Percentiles rank a stretch among this genome's conserved stretches.
phyloP scores from a whole-genome alignment of 139 green algal genomes.

The Zygnema circumcarinatum region DNA sequence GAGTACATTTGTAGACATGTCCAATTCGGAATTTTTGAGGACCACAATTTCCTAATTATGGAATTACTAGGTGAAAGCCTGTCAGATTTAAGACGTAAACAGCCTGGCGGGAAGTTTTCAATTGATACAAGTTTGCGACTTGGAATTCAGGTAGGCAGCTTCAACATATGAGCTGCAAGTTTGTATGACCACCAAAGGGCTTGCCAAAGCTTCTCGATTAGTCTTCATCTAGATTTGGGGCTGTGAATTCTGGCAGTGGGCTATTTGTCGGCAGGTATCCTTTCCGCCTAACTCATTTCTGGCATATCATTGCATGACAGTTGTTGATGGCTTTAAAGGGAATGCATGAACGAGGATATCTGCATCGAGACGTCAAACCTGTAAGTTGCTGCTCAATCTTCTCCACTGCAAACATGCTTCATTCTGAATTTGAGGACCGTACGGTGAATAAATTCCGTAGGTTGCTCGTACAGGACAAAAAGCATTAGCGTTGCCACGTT shows the following conservation, averaged over 20 bases:
- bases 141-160: slow-evolving; percentile 45
- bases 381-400: slow-evolving; percentile 31
- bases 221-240: too few relatives aligned
- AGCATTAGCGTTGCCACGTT: too few relatives aligned
- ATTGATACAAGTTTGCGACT: slow-evolving; percentile 38
- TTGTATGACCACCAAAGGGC: too few relatives aligned
- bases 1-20: slow-evolving; percentile 60
- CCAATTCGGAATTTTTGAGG: slow-evolving; percentile 48
- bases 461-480: too few relatives aligned
- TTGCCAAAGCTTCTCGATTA: too few relatives aligned
- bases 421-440: not conserved
- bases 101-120: slow-evolving; percentile 57
- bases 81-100: slow-evolving; percentile 64
- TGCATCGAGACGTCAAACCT: slow-evolving; percentile 61
- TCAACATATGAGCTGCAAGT: not conserved
- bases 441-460: too few relatives aligned
- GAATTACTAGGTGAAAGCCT: slow-evolving; percentile 83
- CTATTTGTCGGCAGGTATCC: too few relatives aligned
- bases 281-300: too few relatives aligned
- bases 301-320: slow-evolving; percentile 25
- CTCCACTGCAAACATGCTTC: not conserved
- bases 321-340: slow-evolving; percentile 31
- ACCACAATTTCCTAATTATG: slow-evolving; percentile 79
- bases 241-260: too few relatives aligned
- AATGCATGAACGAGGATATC: slow-evolving; percentile 53